A percentile compares a stretch with the other conserved stretches of the same genome.
These are phyloP conservation scores for Salvia hispanica DNA, from an alignment of 257 asterid species.

Conservation along the genomic window DNA sequence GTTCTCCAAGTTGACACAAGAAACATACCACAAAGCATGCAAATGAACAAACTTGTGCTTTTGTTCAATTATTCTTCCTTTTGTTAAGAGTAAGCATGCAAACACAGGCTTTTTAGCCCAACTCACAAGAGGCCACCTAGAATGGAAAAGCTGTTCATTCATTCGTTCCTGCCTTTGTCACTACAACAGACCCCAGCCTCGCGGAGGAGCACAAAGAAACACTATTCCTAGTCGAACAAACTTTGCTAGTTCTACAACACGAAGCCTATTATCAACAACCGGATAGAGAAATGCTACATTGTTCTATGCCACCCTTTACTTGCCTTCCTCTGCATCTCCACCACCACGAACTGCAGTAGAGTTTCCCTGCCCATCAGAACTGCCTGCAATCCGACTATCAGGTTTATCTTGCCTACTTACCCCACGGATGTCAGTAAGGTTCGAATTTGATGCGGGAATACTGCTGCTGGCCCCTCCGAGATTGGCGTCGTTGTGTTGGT, in stretches of 20 bases:
- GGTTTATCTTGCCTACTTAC: constrained; percentile 54
- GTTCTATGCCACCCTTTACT: constrained; percentile 33
- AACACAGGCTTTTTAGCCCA: too few species aligned
- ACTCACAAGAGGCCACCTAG: too few species aligned
- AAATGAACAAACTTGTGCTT: background rate
- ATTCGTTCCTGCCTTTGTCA: constrained; percentile 4
- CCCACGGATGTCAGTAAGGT: constrained; percentile 40
- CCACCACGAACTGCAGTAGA: constrained; percentile 40
- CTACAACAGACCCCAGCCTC: constrained; percentile 22
- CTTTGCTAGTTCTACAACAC: constrained; percentile 29
- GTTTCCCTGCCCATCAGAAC: constrained; percentile 47
- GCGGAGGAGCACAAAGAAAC: background rate
- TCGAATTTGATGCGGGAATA: constrained; percentile 35
- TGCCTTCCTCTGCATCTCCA: constrained; percentile 51
- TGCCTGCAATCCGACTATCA: constrained; percentile 33
- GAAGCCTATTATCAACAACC: constrained; percentile 38
- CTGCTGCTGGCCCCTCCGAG: constrained; percentile 47
- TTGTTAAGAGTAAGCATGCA: too few species aligned
- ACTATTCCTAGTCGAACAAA: constrained; percentile 18
- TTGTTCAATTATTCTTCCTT: background rate
- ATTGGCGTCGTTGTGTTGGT: constrained; percentile 37
- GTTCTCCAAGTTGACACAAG: too few species aligned
- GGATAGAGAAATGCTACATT: background rate
- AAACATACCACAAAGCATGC: background rate
- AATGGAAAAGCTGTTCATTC: background rate